Conservation (phyloP, 2,329 filamentous ascomycete species). For the Alternaria sp. region DNA sequence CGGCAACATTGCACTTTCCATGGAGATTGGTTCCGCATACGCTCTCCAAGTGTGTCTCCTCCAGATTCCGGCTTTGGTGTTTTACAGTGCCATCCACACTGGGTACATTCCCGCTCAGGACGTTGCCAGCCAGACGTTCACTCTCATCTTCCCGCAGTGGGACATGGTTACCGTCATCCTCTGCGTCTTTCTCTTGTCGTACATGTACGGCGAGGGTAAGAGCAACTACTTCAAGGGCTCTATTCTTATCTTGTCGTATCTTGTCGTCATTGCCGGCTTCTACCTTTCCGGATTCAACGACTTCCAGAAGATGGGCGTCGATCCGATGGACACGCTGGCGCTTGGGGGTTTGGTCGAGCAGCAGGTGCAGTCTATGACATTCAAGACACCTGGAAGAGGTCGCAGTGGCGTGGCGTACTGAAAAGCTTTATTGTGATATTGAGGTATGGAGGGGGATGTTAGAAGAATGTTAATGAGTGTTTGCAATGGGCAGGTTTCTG, state of each 20-base stretch:
- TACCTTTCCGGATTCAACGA: conserved; percentile 77
- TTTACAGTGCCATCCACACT: conserved; percentile 83
- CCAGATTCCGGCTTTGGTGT: conserved; percentile 89
- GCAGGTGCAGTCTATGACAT: conserved; percentile 42
- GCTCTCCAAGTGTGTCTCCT: conserved; percentile 94
- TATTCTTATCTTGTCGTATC: conserved; percentile 88
- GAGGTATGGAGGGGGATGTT: background rate
- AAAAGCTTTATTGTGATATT: background rate
- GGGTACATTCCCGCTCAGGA: conserved; percentile 61
- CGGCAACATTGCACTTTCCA: conserved; percentile 95
- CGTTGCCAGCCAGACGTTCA: conserved; percentile 70
- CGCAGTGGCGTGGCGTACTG: conserved; percentile 36
- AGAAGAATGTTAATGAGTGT: background rate
- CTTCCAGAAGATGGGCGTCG: conserved; percentile 51
- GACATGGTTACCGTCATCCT: conserved; percentile 97
- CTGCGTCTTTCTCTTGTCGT: conserved; percentile 93
- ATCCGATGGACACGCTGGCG: conserved; percentile 45
- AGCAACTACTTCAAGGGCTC: conserved; percentile 99
- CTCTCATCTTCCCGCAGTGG: conserved; percentile 96
- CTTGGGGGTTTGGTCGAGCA: conserved; percentile 38
- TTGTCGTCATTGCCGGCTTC: conserved; percentile 91
- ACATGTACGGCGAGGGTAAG: conserved; percentile 98
- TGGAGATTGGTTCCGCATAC: conserved; percentile 98
- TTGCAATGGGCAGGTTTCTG: background rate
- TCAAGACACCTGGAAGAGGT: conserved; percentile 39